Conservation (phyloP, 2,329 filamentous ascomycete species). For the Ceratocystis lukuohia region DNA sequence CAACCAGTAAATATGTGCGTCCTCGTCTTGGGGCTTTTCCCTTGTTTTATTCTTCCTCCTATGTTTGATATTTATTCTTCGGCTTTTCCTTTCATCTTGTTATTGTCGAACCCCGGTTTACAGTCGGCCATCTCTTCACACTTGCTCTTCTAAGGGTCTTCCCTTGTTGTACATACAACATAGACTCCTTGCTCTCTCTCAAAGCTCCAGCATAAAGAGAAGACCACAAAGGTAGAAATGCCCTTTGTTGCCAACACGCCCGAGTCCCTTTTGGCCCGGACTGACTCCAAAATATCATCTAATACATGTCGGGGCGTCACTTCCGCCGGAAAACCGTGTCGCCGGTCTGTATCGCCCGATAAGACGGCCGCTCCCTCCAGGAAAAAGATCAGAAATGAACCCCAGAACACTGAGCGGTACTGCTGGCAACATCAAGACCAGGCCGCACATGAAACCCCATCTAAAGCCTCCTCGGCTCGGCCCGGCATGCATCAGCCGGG, state of each 20-base stretch:
- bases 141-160: background rate
- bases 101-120: background rate
- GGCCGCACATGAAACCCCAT: constrained; percentile 39
- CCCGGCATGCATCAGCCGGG: constrained; percentile 26
- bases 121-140: background rate
- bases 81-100: background rate
- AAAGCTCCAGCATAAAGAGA: background rate
- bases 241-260: constrained; percentile 30
- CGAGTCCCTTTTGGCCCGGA: constrained; percentile 34
- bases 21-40: background rate
- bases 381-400: constrained; percentile 10
- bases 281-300: constrained; percentile 71
- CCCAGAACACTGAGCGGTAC: constrained; percentile 51
- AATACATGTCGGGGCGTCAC: constrained; percentile 86
- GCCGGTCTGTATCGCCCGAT: constrained; percentile 44
- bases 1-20: background rate
- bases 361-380: constrained; percentile 8
- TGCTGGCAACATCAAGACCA: constrained; percentile 97
- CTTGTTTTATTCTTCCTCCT: background rate
- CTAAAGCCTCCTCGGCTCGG: constrained; percentile 22
- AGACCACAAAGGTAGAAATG: constrained; percentile 23
- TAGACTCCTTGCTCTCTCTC: background rate
- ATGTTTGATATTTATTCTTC: too few species aligned
- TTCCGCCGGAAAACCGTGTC: constrained; percentile 66
- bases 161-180: background rate